Base-by-base conservation (phyloP, 2,329 filamentous ascomycete genomes). In the Byssochlamys sp. region DNA sequence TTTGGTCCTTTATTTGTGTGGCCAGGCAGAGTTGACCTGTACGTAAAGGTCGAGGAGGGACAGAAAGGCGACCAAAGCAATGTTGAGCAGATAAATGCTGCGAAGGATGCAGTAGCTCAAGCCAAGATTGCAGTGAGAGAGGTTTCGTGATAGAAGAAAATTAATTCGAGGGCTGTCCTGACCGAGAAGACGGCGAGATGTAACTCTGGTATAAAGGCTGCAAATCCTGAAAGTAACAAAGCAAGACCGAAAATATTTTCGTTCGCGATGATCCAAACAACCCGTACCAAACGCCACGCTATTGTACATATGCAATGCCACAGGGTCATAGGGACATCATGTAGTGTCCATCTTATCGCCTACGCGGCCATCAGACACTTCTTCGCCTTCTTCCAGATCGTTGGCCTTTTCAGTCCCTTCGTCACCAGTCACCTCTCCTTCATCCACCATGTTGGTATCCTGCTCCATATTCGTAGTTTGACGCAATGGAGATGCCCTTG, bases 281-380 rank as follows among this genome's bases (percentile, higher is more conserved):
- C 35, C 35, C 35, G 62, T 55, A 57, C 59, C 54, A 57, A 25
- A 60, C 59, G 54, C 53, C 59, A 57, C 28, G 50, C 50, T 52
- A 49, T 26, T 39, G 24, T 52, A 53, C 25, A 26, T 31, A 56
- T 35, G 14, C 53, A 57, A 56, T 26, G 59, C 55, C 33, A 35
- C 39, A 45, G 2, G 2, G 24, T 55, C 33, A 45, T 50, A 45
- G n/a, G 35, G 26, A 66, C 61, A 67, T 53, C 68, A 77, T 12
- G 76, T 77, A 52, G 76, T 89, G 75, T 90, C 87, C 87, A 90
- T 90, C 66, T 77, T 81, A 62, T 87, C 84, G 6, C 73, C 78
- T 29, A 67, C 69, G 39, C 69, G 74, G 49, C 77, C 74, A 27
- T 73, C 72, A 14, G 79, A 76, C 25, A 77, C 74, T 58, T 83